Conservation (phyloP, 345 rosid species). For the Hirschfeldia incana region DNA sequence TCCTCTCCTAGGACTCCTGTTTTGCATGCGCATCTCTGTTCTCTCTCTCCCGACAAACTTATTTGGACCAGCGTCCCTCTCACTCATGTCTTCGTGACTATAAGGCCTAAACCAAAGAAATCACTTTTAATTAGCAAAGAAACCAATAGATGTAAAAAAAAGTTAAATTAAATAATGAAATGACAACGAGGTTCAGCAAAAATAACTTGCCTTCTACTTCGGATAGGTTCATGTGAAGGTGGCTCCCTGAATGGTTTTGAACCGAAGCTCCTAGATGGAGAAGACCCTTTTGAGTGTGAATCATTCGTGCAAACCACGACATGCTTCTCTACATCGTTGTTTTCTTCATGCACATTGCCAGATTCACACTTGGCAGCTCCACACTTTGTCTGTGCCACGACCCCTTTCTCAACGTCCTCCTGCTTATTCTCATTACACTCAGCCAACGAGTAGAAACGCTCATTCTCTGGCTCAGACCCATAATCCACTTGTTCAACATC, state of each 20-base stretch:
- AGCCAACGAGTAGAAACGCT: constrained; percentile 34
- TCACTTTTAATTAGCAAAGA: not conserved
- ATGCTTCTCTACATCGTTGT: constrained; percentile 37
- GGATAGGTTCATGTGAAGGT: constrained; percentile 33
- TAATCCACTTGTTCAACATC: constrained; percentile 58
- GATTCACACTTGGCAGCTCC: constrained; percentile 18
- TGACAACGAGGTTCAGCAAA: not conserved
- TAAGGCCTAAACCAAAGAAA: constrained; percentile 42
- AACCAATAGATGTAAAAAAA: not conserved
- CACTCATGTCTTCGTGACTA: constrained; percentile 32
- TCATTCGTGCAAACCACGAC: constrained; percentile 33
- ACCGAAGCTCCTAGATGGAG: constrained; percentile 20
- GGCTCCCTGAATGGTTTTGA: constrained; percentile 29
- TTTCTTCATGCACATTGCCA: constrained; percentile 28
- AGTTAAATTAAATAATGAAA: not conserved
- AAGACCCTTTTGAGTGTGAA: constrained; percentile 28
- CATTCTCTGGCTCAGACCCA: constrained; percentile 55
- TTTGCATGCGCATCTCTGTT: constrained; percentile 28
- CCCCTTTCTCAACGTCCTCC: constrained; percentile 37
- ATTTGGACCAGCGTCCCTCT: constrained; percentile 17
- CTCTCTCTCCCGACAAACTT: constrained; percentile 47
- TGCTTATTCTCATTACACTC: constrained; percentile 40
- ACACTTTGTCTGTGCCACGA: not conserved
- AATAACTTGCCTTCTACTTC: constrained; percentile 48
- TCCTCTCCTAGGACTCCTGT: constrained; percentile 47